phyloP scores from a whole-genome alignment of 495 filamentous ascomycete species.

The Halenospora varia region DNA sequence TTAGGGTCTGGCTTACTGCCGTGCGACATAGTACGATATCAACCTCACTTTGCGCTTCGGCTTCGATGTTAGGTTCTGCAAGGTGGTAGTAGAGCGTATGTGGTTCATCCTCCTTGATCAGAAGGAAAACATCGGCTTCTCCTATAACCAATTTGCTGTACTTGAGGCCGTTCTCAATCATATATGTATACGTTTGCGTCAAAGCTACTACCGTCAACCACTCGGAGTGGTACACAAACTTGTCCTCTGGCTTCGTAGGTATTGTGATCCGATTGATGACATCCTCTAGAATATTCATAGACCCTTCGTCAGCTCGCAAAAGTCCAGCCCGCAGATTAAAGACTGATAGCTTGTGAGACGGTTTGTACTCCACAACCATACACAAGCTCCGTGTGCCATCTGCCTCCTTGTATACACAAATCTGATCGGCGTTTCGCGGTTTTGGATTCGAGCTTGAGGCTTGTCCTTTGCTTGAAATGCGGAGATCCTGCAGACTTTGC shows the following conservation, averaged over 20 bases:
- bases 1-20: too few species aligned
- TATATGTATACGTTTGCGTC: conserved; percentile 27
- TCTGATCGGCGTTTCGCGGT: conserved; percentile 16
- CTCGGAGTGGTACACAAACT: too few species aligned
- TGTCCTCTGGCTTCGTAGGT: too few species aligned
- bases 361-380: too few species aligned
- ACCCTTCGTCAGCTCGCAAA: too few species aligned
- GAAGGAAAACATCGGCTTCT: too few species aligned
- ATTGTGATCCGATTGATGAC: too few species aligned
- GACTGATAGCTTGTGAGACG: too few species aligned
- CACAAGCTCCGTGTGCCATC: too few species aligned
- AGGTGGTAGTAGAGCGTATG: conserved; percentile 35
- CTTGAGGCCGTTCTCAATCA: conserved; percentile 29
- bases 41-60: conserved; percentile 12
- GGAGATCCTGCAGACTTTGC: conserved; percentile 17
- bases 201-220: conserved; percentile 21
- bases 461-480: conserved; percentile 16
- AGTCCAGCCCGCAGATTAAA: too few species aligned
- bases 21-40: conserved; percentile 19
- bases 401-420: too few species aligned
- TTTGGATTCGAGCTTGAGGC: conserved; percentile 15
- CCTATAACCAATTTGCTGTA: conserved; percentile 33
- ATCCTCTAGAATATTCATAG: too few species aligned
- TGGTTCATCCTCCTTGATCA: conserved; percentile 31
- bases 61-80: conserved; percentile 31